Percentiles rank a stretch among this genome's conserved stretches.
Conservation (phyloP, 169 alveolate species). For the Eimeria mitis region DNA sequence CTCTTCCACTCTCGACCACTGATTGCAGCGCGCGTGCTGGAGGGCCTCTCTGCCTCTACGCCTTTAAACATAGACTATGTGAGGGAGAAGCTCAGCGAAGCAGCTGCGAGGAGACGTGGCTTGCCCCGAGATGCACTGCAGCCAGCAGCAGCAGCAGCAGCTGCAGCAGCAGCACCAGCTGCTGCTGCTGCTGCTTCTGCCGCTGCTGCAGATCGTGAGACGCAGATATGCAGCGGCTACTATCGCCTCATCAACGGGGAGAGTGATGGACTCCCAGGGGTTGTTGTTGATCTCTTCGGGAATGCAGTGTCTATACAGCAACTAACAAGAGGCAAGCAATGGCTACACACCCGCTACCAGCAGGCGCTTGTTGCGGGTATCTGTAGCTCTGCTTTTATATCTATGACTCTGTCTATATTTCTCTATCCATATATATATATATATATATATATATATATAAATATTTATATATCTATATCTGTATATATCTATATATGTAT, state of each 20-base stretch:
- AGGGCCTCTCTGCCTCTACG: background rate
- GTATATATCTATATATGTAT: no score
- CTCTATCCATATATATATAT: no score
- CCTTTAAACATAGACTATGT: background rate
- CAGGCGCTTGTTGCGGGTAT: no score
- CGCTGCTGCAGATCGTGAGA: background rate
- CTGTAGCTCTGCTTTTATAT: no score
- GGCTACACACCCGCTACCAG: no score
- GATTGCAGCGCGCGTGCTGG: constrained; percentile 27
- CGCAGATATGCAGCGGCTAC: background rate
- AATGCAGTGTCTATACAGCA: constrained; percentile 49
- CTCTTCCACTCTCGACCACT: constrained; percentile 52
- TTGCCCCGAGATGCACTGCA: constrained; percentile 27
- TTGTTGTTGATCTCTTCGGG: constrained; percentile 84
- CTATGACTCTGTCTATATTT: no score
- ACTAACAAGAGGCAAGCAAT: constrained; percentile 64
- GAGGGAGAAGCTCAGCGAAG: background rate
- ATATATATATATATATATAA: no score
- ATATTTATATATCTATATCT: no score
- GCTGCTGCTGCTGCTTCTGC: background rate
- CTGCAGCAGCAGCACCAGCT: background rate
- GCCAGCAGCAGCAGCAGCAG: constrained; percentile 6
- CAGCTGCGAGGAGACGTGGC: constrained; percentile 21
- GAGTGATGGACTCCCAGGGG: constrained; percentile 85
- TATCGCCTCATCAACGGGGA: constrained; percentile 85